Conservation (phyloP, 306 rosid species). For the Rubus parviflorus region DNA sequence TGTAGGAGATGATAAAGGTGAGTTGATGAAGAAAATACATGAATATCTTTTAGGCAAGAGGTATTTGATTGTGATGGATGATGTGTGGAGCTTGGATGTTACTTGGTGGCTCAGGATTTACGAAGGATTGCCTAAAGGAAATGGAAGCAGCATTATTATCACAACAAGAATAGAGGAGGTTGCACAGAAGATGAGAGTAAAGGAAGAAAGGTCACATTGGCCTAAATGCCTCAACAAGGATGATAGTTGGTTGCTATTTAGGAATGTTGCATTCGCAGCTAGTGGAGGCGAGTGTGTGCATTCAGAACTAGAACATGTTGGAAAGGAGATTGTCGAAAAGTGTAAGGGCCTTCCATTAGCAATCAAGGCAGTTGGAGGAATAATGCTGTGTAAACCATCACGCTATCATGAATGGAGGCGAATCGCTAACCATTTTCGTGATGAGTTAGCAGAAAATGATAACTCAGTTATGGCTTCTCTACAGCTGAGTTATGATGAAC, state of each 20-base stretch:
- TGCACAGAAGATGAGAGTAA: conserved; percentile 33
- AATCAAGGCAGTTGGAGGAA: conserved; percentile 38
- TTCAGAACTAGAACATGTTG: conserved; percentile 23
- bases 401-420: conserved; percentile 35
- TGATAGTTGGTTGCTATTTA: conserved; percentile 36
- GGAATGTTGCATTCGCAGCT: conserved; percentile 37
- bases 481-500: conserved; percentile 38
- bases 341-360: conserved; percentile 44
- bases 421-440: conserved; percentile 31
- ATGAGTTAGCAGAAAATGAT: conserved; percentile 31
- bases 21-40: conserved; percentile 27
- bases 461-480: conserved; percentile 34
- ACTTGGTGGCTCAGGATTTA: conserved; percentile 24
- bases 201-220: conserved; percentile 22
- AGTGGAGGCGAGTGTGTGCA: conserved; percentile 16
- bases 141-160: conserved; percentile 30
- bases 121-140: conserved; percentile 29
- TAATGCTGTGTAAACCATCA: conserved; percentile 33
- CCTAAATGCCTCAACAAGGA: conserved; percentile 29
- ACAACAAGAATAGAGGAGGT: conserved; percentile 28
- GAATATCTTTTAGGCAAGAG: conserved; percentile 30
- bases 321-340: conserved; percentile 34
- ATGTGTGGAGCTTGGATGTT: conserved; percentile 32
- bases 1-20: conserved; percentile 18
- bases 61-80: conserved; percentile 39